phyloP scores from a whole-genome alignment of 257 asterid genomes.

The Primulina eburnea region DNA sequence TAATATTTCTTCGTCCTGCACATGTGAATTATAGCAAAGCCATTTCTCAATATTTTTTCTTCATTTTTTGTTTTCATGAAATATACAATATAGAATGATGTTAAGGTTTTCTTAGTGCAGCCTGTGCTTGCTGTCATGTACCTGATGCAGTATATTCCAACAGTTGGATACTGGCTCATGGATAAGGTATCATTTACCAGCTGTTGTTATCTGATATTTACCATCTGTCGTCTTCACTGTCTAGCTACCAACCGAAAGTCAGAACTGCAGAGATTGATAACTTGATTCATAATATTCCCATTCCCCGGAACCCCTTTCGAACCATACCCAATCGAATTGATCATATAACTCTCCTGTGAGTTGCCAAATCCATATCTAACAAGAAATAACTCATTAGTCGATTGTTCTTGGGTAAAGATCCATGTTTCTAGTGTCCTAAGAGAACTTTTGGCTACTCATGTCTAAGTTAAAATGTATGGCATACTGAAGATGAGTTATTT shows the following conservation, averaged over 20 bases:
- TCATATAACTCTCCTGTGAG: not conserved
- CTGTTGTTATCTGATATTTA: not conserved
- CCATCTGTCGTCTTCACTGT: constrained; percentile 8
- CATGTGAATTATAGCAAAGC: not conserved
- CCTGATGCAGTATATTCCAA: constrained; percentile 80
- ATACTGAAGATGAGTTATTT: not conserved
- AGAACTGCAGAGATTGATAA: not conserved
- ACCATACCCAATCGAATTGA: not conserved
- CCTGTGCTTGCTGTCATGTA: constrained; percentile 96
- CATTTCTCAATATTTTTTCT: not conserved
- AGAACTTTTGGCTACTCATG: constrained; percentile 2
- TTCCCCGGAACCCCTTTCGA: not conserved
- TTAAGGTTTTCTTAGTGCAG: constrained; percentile 42
- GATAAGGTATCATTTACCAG: constrained; percentile 60
- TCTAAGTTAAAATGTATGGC: not conserved
- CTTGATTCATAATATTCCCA: not conserved
- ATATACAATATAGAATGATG: not conserved
- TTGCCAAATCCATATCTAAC: not conserved
- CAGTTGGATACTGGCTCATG: constrained; percentile 94
- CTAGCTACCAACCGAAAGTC: constrained; percentile 11
- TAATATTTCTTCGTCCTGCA: not conserved
- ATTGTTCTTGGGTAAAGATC: not conserved
- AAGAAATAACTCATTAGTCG: not conserved
- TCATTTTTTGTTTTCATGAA: constrained; percentile 12
- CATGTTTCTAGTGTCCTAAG: constrained; percentile 1